phyloP scores from a whole-genome alignment of 1,139 yeast species.

The Candida sanyaensis region DNA sequence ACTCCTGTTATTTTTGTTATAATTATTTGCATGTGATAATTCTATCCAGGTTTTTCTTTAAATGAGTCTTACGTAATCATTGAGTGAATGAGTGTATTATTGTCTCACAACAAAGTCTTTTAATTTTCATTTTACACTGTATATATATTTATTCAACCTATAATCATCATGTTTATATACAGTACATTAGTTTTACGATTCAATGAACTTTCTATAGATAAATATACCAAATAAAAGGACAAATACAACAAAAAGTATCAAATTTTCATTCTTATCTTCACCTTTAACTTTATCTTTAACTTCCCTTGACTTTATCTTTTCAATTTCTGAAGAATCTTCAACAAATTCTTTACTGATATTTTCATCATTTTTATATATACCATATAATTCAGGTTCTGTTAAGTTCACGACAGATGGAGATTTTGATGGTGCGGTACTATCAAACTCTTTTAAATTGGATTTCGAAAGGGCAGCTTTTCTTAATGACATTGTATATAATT shows the following conservation, averaged over 20 bases:
- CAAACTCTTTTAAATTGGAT: background rate
- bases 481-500: background rate
- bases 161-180: background rate
- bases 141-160: too few species aligned
- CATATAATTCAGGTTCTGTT: constrained; percentile 51
- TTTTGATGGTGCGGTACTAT: background rate
- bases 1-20: too few species aligned
- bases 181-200: background rate
- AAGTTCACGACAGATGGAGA: constrained; percentile 34
- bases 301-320: constrained; percentile 5
- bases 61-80: too few species aligned
- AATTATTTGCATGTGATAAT: too few species aligned
- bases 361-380: constrained; percentile 46
- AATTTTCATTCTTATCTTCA: background rate
- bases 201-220: constrained; percentile 2
- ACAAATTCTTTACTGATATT: constrained; percentile 30
- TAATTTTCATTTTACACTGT: too few species aligned
- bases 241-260: background rate
- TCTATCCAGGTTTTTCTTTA: too few species aligned
- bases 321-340: constrained; percentile 12
- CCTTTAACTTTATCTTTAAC: background rate
- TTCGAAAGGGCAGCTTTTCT: constrained; percentile 1
- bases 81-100: too few species aligned
- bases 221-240: constrained; percentile 1
- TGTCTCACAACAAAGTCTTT: too few species aligned